These are phyloP conservation scores for Arthrobotrys conoides DNA, from an alignment of 2,329 filamentous ascomycete species.

Conservation along the genomic window DNA sequence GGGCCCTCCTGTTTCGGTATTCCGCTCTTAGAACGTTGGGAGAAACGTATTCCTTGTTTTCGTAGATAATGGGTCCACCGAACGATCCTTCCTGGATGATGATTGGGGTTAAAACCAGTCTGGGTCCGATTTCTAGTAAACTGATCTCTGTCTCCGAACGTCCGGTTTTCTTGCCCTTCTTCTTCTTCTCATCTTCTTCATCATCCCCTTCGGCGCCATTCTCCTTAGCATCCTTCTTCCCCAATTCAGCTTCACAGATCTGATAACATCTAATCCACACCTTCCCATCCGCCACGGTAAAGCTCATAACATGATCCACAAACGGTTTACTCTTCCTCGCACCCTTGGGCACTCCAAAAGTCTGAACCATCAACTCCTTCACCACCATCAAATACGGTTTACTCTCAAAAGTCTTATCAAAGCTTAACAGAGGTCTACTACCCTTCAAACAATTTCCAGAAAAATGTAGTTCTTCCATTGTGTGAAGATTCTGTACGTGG, in stretches of 20 bases:
- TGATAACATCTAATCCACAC: conserved; percentile 98
- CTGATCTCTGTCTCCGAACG: conserved; percentile 78
- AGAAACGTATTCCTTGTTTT: conserved; percentile 97
- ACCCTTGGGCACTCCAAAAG: conserved; percentile 91
- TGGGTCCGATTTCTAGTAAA: conserved; percentile 91
- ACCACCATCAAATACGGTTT: conserved; percentile 85
- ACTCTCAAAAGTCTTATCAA: conserved; percentile 87
- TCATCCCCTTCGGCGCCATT: conserved; percentile 66
- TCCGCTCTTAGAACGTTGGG: conserved; percentile 95
- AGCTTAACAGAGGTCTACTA: conserved; percentile 89
- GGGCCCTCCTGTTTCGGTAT: conserved; percentile 80
- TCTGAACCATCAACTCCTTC: conserved; percentile 89
- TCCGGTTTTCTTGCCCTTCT: conserved; percentile 34
- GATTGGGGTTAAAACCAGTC: conserved; percentile 93
- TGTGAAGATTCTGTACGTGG: conserved; percentile 89
- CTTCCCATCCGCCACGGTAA: conserved; percentile 91
- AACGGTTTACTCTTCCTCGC: conserved; percentile 95
- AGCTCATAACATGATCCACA: conserved; percentile 92
- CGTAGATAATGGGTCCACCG: conserved; percentile 95
- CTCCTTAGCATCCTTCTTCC: conserved; percentile 67
- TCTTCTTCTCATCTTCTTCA: conserved; percentile 67
- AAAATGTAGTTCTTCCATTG: conserved; percentile 96
- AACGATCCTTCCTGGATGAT: conserved; percentile 96
- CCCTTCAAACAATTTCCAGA: conserved; percentile 97
- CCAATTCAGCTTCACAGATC: conserved; percentile 82